Evolutionary conservation across 345 rosid species (phyloP), one percentile per base, ranked within the genome.

Genomic region (Euphorbia lathyris): DNA sequence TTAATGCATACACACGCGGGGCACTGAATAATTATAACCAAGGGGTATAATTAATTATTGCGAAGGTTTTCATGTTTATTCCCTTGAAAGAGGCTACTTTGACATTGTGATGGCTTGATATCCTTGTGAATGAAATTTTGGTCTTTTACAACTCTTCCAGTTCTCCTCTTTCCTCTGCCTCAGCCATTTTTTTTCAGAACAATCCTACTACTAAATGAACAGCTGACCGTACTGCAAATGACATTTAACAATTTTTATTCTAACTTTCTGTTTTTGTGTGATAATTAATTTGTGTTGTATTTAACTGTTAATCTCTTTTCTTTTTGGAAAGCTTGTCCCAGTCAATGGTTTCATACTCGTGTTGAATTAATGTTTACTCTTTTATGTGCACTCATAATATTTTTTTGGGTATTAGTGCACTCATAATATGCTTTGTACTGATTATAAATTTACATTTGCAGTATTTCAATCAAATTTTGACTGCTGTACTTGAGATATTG

Each of bases 381-480:
- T n/a, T 52, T n/a, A 22, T 55, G 16, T 19, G 42, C 52, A 25
- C 11, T 0, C 19, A 17, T 43, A 5, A 38, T n/a, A n/a, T 40
- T n/a, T n/a, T n/a, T n/a, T n/a, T n/a, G n/a, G n/a, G n/a, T n/a
- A n/a, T n/a, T n/a, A n/a, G 16, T 19, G 42, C 52, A 25, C 11
- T 0, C 19, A 17, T 43, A 5, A 38, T n/a, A n/a, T 40, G 12
- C n/a, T 23, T 36, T 27, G 32, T 69, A 65, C 30, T 57, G 9
- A 61, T 45, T 56, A 30, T 45, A 20, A 43, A 17, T 64, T 43
- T 29, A 48, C 74, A n/a, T 78, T 55, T 74, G 81, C 96, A 95
- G 99, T 95, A 89, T 81, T 89, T 90, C 86, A 95, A 92, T 82
- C 99, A 90, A 83, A 92, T 95, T 80, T 83, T 92, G 88, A 89